Evolutionary conservation across 192 early-diverging fungal species (phyloP), one percentile per base, ranked within the genome.

Genomic region (Coemansia sp.): DNA sequence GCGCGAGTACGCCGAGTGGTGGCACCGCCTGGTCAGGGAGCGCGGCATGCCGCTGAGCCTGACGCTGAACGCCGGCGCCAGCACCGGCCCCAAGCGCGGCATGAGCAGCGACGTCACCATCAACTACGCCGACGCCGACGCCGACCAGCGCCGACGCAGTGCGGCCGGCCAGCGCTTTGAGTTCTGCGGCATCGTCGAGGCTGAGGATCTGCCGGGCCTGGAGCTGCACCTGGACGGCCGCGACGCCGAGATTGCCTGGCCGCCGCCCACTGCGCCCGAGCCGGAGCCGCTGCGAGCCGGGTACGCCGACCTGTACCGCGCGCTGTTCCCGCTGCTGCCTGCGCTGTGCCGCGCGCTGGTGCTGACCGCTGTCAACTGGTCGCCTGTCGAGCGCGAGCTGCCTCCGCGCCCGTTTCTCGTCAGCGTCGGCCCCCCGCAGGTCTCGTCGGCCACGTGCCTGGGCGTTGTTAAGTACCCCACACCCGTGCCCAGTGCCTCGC

Each of bases 1-100:
- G 49, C 74, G 80, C 71, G 80, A 82, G 80, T 82, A 82, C 53
- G 70, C 64, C 11, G 74, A 82, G 66, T 82, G 80, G 80, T 82
- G 80, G 80, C 74, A 72, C 19, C 68, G 80, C 32, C 66, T 82
- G 62, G 66, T 82, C 23, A 17, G 47, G 1, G 66, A 44, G 23
- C 74, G 75, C 38, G 80, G 80, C 1, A 61, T 70, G 80, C 80
- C 80, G 47, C 62, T 82, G 59, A 68, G 80, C 33, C 80, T 82
- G 68, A 77, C 75, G 10, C 62, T 82, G 46, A 67, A 66, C 44
- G 46, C 63, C 38, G 39, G 50, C 13, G 44, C 65, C 1, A 39
- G 17, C 55, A 30, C 28, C 4, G 52, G 52, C 7, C 11, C 52
- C 13, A 58, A 44, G 55, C 49, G 38, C 35, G 63, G 67, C 44